Evolutionary conservation across 768 basidiomycete genomes (phyloP), one percentile per base, ranked within the genome.

Genomic region (Dacryopinax spathularia): DNA sequence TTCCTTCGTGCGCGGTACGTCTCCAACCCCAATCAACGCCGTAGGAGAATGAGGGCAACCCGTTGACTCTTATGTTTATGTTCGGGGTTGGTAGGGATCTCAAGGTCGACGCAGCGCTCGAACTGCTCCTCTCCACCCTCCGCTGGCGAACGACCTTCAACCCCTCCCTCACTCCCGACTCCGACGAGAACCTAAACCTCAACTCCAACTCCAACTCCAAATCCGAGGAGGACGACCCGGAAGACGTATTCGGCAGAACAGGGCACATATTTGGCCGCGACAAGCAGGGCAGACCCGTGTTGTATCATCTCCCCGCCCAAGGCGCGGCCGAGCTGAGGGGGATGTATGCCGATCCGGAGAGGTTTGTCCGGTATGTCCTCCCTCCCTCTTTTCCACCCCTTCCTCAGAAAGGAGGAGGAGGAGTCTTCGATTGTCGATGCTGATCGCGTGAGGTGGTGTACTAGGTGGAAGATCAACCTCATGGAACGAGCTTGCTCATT

Each of bases 401-500:
- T n/a, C n/a, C n/a, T n/a, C n/a, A n/a, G n/a, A n/a, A n/a, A n/a
- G n/a, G n/a, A n/a, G n/a, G n/a, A n/a, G n/a, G n/a, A n/a, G n/a
- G n/a, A n/a, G n/a, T n/a, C n/a, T n/a, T n/a, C n/a, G n/a, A n/a
- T n/a, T n/a, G n/a, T n/a, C n/a, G n/a, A n/a, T n/a, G n/a, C n/a
- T n/a, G n/a, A n/a, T n/a, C n/a, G n/a, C n/a, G n/a, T n/a, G n/a
- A n/a, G n/a, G n/a, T n/a, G n/a, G n/a, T n/a, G n/a, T n/a, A n/a
- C n/a, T n/a, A 87, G 87, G 48, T 91, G 89, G 89, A 83, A 88
- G 41, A 81, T 91, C 48, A 81, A 81, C 33, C 78, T 90, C 60
- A 88, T 89, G 81, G 89, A 91, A 71, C 75, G 80, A 69, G 80
- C 80, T 63, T 77, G 89, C 37, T 69, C 75, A n/a, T 70, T 79